Evolutionary conservation across 2,329 filamentous ascomycete genomes (phyloP), one percentile per base, ranked within the genome.

Genomic region (Lachnellula occidentalis): DNA sequence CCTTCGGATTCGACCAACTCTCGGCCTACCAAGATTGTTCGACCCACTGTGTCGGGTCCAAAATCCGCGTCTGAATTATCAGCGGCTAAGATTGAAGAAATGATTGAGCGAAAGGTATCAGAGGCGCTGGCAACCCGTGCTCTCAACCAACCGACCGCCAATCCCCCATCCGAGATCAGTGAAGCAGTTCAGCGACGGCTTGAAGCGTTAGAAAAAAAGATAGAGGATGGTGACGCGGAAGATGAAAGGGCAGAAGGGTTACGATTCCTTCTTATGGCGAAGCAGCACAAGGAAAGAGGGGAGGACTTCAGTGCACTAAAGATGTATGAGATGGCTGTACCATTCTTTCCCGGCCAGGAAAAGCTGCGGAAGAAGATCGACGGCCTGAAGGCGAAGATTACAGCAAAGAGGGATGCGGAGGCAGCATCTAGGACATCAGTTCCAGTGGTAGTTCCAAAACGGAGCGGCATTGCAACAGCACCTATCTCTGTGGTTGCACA

Each of bases 21-120:
- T 45, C 75, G 80, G 9, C 76, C 78, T 1, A 71, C 73, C 41
- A 85, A 83, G 59, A 68, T 78, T 5, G 68, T 73, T 2, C 72
- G 76, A 2, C 64, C 70, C 45, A 60, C 65, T 60, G 43, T 65
- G 51, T 61, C 47, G 46, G 54, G 53, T 34, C 56, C 59, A 31
- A 61, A 51, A 59, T 65, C 58, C 58, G 64, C 71, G 60, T 45
- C 59, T 34, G 61, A 81, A 72, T 59, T 90, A 8, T 87, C 85
- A 0, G 81, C 85, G 17, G 86, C 84, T 12, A 86, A 85, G 50
- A 95, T 97, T 57, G 92, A 96, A 69, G 89, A 91, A 39, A 85
- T 96, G 73, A 90, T 97, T 1, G 89, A 96, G 71, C 89, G 87
- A 64, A 95, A 95, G 66, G 89, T 97, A 1, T 86, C 87, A 56